phyloP scores from a whole-genome alignment of 306 rosid species.

The Oemleria cerasiformis region DNA sequence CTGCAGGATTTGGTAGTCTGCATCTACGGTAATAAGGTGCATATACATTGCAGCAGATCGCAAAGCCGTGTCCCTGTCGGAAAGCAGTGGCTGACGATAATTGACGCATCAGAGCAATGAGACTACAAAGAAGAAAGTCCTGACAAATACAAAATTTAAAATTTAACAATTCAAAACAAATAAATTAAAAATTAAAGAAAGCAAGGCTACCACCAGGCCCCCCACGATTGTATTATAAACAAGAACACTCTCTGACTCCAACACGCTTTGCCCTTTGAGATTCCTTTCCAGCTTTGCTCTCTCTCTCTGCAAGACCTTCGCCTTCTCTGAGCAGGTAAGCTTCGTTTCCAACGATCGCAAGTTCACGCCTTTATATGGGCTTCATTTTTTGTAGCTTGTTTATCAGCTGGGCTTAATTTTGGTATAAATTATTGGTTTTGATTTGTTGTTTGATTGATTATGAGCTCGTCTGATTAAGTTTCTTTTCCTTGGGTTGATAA shows the following conservation, averaged over 20 bases:
- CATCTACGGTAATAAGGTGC: too few relatives aligned
- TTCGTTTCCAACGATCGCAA: neutral
- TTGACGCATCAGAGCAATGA: neutral
- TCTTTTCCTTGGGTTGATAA: neutral
- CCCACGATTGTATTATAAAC: constrained; percentile 7
- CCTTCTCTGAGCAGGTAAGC: constrained; percentile 14
- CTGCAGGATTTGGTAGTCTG: too few relatives aligned
- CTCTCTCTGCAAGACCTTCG: neutral
- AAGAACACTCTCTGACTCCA: neutral
- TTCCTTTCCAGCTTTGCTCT: constrained; percentile 4
- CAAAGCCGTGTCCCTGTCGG: neutral
- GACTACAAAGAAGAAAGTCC: neutral
- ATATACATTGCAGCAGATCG: neutral
- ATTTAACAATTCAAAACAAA: neutral
- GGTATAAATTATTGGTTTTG: neutral
- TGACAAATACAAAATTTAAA: neutral
- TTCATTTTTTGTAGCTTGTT: neutral
- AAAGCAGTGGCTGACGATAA: constrained; percentile 5
- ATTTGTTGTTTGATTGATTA: constrained; percentile 3
- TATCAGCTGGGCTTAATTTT: neutral
- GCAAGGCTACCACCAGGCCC: neutral
- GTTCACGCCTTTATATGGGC: neutral
- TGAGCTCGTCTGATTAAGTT: constrained; percentile 10
- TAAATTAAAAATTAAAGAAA: neutral
- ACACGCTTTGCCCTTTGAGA: constrained; percentile 1